Evolutionary conservation across 2,329 filamentous ascomycete genomes (phyloP), one percentile per base, ranked within the genome.

Genomic region (Neurospora sp.): DNA sequence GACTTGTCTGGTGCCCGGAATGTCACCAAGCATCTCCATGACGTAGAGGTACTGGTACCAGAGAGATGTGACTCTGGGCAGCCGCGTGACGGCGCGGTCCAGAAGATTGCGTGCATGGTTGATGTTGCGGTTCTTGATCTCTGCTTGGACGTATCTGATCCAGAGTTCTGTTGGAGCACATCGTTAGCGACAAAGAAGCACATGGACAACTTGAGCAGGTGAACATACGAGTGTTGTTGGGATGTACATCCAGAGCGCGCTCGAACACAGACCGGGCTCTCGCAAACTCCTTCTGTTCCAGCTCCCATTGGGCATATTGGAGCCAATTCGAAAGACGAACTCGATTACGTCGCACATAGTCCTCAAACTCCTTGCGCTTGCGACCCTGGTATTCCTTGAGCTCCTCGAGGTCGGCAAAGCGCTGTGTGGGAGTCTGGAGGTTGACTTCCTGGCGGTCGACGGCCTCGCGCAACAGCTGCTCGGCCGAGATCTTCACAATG

Each of bases 21-120:
- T 90, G 77, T 99, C 97, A 7, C 93, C 93, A 69, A 99, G 86
- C 82, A 95, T 98, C 85, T 99, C 96, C 83, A 98, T 95, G 91
- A 97, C 96, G 79, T 97, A 97, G 36, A 97, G 93, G 84, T 97
- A 99, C 80, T 98, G 98, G 84, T 97, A 99, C 96, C 96, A 99
- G 40, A 99, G 83, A 84, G 98, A 98, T 79, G 98, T 93, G 52
- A 98, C 88, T 70, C 96, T 86, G 5, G 96, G 96, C 46, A 97
- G 84, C 70, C 96, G 92, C 0, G 93, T 93, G 68, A 98, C 93
- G n/a, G 96, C 94, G 69, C 96, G 90, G 79, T 99, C 96, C 68
- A 99, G 87, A 68, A 99, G 82, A 79, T 99, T 99, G 71, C 96
- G 86, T 40, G 96, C 94, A 85, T 98, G 95, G 79, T 97, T 97